Conservation (phyloP, 345 rosid species). For the Orychophragmus violaceus region DNA sequence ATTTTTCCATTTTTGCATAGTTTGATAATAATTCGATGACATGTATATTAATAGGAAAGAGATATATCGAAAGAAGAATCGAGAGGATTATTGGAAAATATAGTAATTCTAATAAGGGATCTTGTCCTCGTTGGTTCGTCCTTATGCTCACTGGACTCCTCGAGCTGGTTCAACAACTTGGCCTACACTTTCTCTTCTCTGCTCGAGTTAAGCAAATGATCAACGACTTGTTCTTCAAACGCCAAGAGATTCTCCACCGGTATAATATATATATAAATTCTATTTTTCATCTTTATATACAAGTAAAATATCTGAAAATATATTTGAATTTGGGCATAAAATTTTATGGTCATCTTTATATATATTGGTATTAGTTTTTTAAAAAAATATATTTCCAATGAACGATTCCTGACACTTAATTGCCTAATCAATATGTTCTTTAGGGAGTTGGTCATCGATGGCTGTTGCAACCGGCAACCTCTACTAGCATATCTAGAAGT, state of each 20-base stretch:
- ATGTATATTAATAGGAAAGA: constrained; percentile 31
- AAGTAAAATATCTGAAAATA: background rate
- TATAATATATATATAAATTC: background rate
- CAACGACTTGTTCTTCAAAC: constrained; percentile 21
- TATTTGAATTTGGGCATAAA: background rate
- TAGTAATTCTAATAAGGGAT: background rate
- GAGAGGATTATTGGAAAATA: constrained; percentile 26
- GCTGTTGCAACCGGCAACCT: background rate
- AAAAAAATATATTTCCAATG: background rate
- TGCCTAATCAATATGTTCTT: background rate
- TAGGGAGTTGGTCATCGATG: constrained; percentile 35
- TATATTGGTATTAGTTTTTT: background rate
- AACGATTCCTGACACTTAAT: background rate
- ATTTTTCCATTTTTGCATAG: background rate
- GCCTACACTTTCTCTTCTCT: constrained; percentile 29
- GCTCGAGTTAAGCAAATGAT: background rate
- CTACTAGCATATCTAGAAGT: too few species aligned
- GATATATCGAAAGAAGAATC: constrained; percentile 29
- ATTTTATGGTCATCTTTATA: background rate
- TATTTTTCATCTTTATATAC: background rate
- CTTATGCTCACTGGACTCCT: constrained; percentile 43
- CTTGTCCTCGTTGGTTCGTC: constrained; percentile 50
- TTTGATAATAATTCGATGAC: background rate
- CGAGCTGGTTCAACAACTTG: constrained; percentile 33
- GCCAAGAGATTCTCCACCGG: constrained; percentile 39